Conservation (phyloP, 306 rosid genomes). For the Citrullus mucosospermus region DNA sequence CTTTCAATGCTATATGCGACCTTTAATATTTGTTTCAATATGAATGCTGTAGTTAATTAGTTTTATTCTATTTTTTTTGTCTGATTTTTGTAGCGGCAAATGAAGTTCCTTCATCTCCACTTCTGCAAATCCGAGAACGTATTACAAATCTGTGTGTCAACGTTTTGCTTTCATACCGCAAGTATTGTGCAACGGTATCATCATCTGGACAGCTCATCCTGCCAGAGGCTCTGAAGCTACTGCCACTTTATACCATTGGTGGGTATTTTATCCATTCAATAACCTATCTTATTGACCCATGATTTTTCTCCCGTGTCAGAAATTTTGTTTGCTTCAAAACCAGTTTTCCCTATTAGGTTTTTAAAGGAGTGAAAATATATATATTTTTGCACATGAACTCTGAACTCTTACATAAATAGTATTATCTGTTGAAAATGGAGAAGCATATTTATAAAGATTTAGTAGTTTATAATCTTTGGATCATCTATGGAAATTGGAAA, state of each 20-base stretch:
- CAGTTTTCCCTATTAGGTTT: not conserved
- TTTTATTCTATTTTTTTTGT: not conserved
- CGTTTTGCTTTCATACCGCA: slow-evolving; percentile 79
- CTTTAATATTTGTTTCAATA: not conserved
- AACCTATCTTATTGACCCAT: not conserved
- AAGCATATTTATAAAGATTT: not conserved
- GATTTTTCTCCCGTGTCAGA: not conserved
- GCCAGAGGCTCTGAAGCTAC: slow-evolving; percentile 97
- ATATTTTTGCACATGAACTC: not conserved
- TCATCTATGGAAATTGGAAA: not conserved
- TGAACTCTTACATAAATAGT: not conserved
- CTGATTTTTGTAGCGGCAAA: slow-evolving; percentile 49
- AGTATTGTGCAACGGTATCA: slow-evolving; percentile 91
- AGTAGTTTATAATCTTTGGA: not conserved
- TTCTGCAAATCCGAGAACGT: slow-evolving; percentile 71
- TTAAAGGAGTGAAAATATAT: not conserved
- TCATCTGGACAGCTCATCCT: slow-evolving; percentile 98
- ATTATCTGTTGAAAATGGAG: not conserved
- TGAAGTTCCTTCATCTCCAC: slow-evolving; percentile 73
- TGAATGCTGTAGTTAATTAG: not conserved
- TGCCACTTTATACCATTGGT: slow-evolving; percentile 92
- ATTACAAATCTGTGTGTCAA: slow-evolving; percentile 77
- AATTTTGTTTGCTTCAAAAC: not conserved
- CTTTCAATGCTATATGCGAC: not conserved
- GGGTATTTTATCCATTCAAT: slow-evolving; percentile 1